phyloP scores from a whole-genome alignment of 1,139 yeast species.

The Debaryomyces sp. region DNA sequence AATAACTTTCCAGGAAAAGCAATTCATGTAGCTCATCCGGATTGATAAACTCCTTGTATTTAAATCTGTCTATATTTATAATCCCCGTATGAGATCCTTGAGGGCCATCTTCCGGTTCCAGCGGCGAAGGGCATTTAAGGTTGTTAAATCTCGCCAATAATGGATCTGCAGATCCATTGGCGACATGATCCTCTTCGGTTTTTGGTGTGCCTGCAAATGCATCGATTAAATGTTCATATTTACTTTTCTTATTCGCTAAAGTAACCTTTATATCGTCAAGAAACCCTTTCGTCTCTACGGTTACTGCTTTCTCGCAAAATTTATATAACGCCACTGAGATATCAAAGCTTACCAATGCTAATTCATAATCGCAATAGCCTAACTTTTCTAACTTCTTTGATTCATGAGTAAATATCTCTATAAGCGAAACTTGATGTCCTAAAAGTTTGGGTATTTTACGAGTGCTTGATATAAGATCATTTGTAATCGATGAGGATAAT shows the following conservation, averaged over 20 bases:
- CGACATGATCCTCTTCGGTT: not conserved
- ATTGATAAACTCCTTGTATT: slow-evolving; percentile 28
- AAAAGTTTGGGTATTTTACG: slow-evolving; percentile 20
- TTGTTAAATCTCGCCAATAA: slow-evolving; percentile 23
- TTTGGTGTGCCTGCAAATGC: not conserved
- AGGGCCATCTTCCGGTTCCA: not conserved
- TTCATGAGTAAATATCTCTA: slow-evolving; percentile 41
- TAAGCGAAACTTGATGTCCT: slow-evolving; percentile 31
- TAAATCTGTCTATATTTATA: slow-evolving; percentile 13
- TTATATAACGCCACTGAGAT: slow-evolving; percentile 19
- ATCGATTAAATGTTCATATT: slow-evolving; percentile 12
- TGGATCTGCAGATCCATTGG: slow-evolving; percentile 19
- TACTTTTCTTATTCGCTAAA: slow-evolving; percentile 19
- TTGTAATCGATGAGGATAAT: slow-evolving; percentile 8
- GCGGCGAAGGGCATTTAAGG: slow-evolving; percentile 10
- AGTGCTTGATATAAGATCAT: slow-evolving; percentile 10
- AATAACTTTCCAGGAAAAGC: slow-evolving; percentile 8
- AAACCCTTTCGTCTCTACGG: slow-evolving; percentile 23
- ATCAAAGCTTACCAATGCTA: slow-evolving; percentile 34
- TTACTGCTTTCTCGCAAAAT: slow-evolving; percentile 16
- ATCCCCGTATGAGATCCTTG: not conserved
- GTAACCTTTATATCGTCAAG: slow-evolving; percentile 24
- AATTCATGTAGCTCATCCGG: slow-evolving; percentile 27
- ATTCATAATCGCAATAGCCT: slow-evolving; percentile 44
- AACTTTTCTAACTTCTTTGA: slow-evolving; percentile 24